Base-by-base conservation (phyloP, 2,329 filamentous ascomycete genomes). In the Beauveria sp. region DNA sequence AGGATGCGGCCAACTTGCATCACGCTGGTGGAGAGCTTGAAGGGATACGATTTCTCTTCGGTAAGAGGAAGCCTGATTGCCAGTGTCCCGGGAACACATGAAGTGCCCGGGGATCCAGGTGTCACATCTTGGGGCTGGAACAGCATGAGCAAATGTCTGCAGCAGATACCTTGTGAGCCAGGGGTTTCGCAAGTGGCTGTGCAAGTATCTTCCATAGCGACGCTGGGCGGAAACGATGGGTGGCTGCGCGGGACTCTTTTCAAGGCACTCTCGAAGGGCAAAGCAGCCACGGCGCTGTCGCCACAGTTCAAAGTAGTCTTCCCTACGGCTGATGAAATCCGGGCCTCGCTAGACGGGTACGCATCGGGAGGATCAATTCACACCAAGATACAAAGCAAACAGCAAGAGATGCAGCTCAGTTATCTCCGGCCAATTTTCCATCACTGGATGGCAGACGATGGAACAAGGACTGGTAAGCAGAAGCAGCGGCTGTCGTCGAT, bases 141-240 rank as follows among this genome's bases (percentile, higher is more conserved):
- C 3, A 88, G 82, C 2, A 69, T 96, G 12, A 81, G 80, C 65
- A 79, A 85, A 52, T 79, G 83, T 1, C 75, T 96, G 9, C 73
- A 75, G 18, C 72, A 72, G 2, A 76, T 91, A 3, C 80, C 84
- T 1, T 73, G 80, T 2, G 67, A 74, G 20, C 62, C 68, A 38
- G 73, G 72, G 8, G 62, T 71, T 28, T 69, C 79, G 1, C 78
- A 83, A 28, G 74, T 90, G 30, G 81, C 85, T 1, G 72, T 81
- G 4, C 85, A 95, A 73, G 77, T 93, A 46, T 96, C 91, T 0
- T 96, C 91, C 0, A 89, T 96, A 53, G 91, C 91, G 2, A 91
- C 90, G 0, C 78, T 96, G 0, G 90, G 89, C 0, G 77, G 79
- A 28, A 87, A 80, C 9, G 83, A 91, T 57, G 83, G 80, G 58